Conservation (phyloP, 2,329 filamentous ascomycete species). For the Phialophora tarda region DNA sequence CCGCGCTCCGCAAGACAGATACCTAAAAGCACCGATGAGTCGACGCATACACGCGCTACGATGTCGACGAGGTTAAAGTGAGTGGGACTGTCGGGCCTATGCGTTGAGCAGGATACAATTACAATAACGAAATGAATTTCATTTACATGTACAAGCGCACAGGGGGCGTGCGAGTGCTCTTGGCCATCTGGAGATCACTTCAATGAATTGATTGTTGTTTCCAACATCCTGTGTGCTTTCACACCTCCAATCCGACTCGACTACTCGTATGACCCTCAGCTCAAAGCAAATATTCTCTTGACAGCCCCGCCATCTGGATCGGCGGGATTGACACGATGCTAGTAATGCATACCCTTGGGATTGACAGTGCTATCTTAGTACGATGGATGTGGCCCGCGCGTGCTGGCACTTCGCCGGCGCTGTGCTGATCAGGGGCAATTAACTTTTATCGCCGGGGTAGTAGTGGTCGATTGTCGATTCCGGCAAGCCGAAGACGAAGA, state of each 20-base stretch:
- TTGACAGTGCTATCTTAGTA: constrained; percentile 12
- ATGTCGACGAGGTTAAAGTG: constrained; percentile 42
- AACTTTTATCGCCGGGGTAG: background rate
- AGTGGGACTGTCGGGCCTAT: constrained; percentile 37
- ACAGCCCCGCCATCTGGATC: constrained; percentile 25
- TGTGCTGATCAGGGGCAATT: constrained; percentile 20
- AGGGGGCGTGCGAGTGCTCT: background rate
- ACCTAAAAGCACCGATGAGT: constrained; percentile 41
- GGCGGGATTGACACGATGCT: constrained; percentile 15
- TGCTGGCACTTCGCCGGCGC: constrained; percentile 5
- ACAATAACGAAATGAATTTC: constrained; percentile 32
- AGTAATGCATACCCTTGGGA: constrained; percentile 19
- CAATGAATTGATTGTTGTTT: background rate
- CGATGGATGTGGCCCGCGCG: background rate
- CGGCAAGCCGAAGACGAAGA: background rate
- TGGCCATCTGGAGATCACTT: background rate
- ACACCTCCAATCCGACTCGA: background rate
- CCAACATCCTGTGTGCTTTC: background rate
- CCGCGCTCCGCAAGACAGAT: constrained; percentile 38
- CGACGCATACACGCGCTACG: constrained; percentile 26
- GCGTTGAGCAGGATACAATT: constrained; percentile 40
- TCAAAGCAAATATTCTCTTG: background rate
- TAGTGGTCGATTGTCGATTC: background rate
- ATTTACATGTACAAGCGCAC: constrained; percentile 4
- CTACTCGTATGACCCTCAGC: background rate